phyloP scores from a whole-genome alignment of 2,329 filamentous ascomycete genomes.

The Colletotrichum australisinense region DNA sequence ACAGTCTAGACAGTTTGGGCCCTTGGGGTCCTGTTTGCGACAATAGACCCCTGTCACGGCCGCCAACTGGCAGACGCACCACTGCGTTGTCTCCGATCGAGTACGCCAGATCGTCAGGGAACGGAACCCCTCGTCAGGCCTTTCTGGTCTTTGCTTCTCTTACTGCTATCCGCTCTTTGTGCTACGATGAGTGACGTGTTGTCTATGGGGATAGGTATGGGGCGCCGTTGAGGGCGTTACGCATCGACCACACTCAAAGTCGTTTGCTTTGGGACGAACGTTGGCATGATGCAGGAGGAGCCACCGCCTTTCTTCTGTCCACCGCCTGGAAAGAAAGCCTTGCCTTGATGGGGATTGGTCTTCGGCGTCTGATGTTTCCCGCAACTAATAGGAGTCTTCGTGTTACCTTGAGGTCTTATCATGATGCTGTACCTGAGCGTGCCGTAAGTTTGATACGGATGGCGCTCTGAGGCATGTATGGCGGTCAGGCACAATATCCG shows the following conservation, averaged over 20 bases:
- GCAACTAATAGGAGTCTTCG: not conserved
- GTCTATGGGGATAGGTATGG: not conserved
- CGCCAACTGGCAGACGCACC: conserved; percentile 21
- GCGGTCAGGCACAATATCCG: not conserved
- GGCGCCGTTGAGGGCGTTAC: not conserved
- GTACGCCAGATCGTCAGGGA: conserved; percentile 28
- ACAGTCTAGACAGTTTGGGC: not conserved
- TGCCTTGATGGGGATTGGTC: not conserved
- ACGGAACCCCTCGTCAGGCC: not conserved
- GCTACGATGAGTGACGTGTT: conserved; percentile 3
- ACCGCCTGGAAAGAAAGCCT: not conserved
- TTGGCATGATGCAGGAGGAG: not conserved
- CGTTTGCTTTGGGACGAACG: not conserved
- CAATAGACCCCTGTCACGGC: conserved; percentile 16
- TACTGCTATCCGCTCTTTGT: not conserved
- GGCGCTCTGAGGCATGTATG: conserved; percentile 1
- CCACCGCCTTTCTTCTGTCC: not conserved
- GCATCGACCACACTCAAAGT: conserved; percentile 31
- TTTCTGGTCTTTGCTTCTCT: not conserved
- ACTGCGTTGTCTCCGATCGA: conserved; percentile 11
- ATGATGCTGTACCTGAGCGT: not conserved
- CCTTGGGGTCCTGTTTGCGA: conserved; percentile 1
- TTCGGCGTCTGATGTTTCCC: not conserved
- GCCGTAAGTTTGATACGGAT: not conserved
- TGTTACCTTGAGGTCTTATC: too few relatives aligned